These are phyloP conservation scores for Chlorella vulgaris DNA, from an alignment of 139 green algal species.

Conservation along the genomic window DNA sequence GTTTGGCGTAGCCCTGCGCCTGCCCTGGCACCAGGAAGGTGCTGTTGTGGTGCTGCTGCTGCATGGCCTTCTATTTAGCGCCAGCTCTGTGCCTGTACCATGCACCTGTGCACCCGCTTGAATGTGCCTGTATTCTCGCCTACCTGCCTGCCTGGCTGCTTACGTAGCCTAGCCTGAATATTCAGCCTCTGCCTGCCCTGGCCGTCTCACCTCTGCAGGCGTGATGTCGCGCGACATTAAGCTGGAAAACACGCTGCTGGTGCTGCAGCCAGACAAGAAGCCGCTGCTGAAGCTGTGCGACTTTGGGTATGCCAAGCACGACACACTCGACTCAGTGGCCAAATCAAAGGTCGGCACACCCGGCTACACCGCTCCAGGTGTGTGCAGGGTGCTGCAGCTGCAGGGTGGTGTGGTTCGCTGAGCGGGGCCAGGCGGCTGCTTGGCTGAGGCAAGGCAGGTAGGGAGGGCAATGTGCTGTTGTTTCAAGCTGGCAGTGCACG, in stretches of 20 bases:
- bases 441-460: too few species aligned
- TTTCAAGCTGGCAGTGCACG: too few species aligned
- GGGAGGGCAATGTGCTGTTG: too few species aligned
- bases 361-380: conserved; percentile 47
- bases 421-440: too few species aligned
- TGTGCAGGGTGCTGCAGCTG: background rate
- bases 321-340: conserved; percentile 71
- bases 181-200: background rate
- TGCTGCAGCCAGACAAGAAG: conserved; percentile 46
- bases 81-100: background rate
- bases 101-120: too few species aligned
- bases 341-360: conserved; percentile 61
- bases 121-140: background rate
- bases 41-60: background rate
- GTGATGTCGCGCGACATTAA: conserved; percentile 87
- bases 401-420: too few species aligned
- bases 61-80: background rate
- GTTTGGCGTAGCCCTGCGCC: background rate
- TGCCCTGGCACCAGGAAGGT: too few species aligned
- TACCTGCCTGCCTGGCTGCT: background rate
- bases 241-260: conserved; percentile 80
- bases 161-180: background rate
- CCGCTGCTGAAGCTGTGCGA: conserved; percentile 91
- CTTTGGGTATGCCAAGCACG: conserved; percentile 89
- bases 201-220: conserved; percentile 32